Conservation (phyloP, 805 yeast species). For the Yamadazyma tumulicola region DNA sequence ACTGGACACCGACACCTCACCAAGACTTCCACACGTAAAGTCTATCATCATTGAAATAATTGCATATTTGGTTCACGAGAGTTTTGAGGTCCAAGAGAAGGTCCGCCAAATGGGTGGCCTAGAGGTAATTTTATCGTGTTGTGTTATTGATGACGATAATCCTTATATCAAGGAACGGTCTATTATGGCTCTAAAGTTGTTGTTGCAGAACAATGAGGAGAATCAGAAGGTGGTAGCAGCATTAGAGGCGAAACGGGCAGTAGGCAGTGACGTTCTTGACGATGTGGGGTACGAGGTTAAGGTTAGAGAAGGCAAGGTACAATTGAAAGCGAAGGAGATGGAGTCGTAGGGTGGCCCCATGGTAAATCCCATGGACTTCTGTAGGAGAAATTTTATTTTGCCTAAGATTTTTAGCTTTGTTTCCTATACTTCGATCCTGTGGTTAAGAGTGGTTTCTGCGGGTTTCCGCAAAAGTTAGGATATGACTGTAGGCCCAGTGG, state of each 20-base stretch:
- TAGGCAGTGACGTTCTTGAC: conserved; percentile 51
- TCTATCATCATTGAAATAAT: conserved; percentile 64
- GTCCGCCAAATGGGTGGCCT: conserved; percentile 66
- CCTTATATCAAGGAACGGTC: conserved; percentile 86
- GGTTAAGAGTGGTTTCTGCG: too few relatives aligned
- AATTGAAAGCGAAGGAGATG: conserved; percentile 35
- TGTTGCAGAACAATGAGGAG: conserved; percentile 57
- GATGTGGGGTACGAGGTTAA: conserved; percentile 78
- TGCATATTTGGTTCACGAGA: conserved; percentile 51
- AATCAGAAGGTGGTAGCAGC: conserved; percentile 77
- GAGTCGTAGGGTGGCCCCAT: neutral
- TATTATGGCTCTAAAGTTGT: conserved; percentile 69
- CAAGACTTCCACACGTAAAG: conserved; percentile 53
- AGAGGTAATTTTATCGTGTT: conserved; percentile 69
- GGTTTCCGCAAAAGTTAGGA: too few relatives aligned
- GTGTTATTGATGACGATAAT: conserved; percentile 83
- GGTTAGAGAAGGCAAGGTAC: conserved; percentile 67
- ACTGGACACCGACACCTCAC: conserved; percentile 10
- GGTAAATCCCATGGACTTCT: too few relatives aligned
- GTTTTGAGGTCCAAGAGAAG: conserved; percentile 59
- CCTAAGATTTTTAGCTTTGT: too few relatives aligned
- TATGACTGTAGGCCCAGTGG: too few relatives aligned
- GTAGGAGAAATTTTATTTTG: too few relatives aligned
- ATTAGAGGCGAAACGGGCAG: conserved; percentile 70
- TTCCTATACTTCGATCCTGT: too few relatives aligned